Conservation (phyloP, 306 rosid genomes). For the Lagenaria siceraria region DNA sequence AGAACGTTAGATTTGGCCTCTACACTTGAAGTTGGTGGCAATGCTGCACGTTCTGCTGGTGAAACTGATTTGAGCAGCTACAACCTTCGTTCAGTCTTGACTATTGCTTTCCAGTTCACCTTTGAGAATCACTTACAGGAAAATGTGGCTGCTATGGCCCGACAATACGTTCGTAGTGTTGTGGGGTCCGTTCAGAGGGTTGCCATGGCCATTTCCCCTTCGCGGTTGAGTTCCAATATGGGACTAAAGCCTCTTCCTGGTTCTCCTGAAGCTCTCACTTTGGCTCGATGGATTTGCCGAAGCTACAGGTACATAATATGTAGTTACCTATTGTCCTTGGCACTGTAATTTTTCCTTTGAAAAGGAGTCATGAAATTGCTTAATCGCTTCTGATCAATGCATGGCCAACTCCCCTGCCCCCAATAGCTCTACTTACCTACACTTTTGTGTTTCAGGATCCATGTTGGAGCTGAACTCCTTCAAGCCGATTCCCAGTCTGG, state of each 20-base stretch:
- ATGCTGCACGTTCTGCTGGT: slow-evolving; percentile 37
- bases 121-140: slow-evolving; percentile 77
- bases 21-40: slow-evolving; percentile 73
- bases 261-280: slow-evolving; percentile 84
- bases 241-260: slow-evolving; percentile 76
- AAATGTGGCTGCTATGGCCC: slow-evolving; percentile 97
- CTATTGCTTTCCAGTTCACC: slow-evolving; percentile 89
- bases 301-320: slow-evolving; percentile 51
- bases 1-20: slow-evolving; percentile 91
- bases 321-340: not conserved
- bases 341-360: not conserved
- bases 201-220: slow-evolving; percentile 96
- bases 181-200: slow-evolving; percentile 96
- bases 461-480: slow-evolving; percentile 64
- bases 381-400: not conserved
- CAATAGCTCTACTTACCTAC: not conserved
- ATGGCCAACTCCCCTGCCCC: not conserved
- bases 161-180: slow-evolving; percentile 86
- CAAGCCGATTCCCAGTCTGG: slow-evolving; percentile 37
- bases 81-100: slow-evolving; percentile 79
- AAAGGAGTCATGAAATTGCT: not conserved
- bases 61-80: slow-evolving; percentile 44
- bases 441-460: slow-evolving; percentile 32
- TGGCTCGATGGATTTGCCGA: slow-evolving; percentile 71
- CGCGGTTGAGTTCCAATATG: slow-evolving; percentile 41